A percentile compares a stretch with the other conserved stretches of the same genome.
Conservation (phyloP, 495 filamentous ascomycete genomes). For the Annulohypoxylon bovei region DNA sequence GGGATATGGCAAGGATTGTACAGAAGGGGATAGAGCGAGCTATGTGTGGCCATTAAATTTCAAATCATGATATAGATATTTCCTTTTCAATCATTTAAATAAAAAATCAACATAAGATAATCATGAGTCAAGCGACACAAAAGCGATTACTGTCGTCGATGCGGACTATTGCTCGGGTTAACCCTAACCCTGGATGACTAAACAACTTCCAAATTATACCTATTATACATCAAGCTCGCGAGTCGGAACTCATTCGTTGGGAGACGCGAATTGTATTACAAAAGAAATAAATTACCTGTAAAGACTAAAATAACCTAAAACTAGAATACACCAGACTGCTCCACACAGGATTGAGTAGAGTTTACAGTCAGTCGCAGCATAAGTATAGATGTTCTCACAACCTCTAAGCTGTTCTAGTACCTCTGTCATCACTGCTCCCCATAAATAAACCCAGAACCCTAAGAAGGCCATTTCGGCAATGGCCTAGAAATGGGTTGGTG, state of each 20-base stretch:
- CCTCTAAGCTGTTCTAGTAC: not conserved
- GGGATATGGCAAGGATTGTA: not conserved
- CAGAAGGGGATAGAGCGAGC: constrained; percentile 5
- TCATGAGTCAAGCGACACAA: too few relatives aligned
- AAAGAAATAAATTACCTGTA: not conserved
- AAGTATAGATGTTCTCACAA: not conserved
- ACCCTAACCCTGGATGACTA: too few relatives aligned
- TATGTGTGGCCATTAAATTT: not conserved
- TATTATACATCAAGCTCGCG: not conserved
- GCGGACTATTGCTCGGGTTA: too few relatives aligned
- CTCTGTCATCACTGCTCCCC: not conserved
- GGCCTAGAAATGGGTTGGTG: not conserved
- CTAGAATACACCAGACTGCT: not conserved
- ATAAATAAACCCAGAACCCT: not conserved
- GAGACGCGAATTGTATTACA: not conserved
- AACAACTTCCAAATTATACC: too few relatives aligned
- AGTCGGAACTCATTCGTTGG: too few relatives aligned
- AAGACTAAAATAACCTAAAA: not conserved
- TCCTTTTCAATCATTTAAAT: too few relatives aligned
- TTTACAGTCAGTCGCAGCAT: not conserved
- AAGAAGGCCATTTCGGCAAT: constrained; percentile 1
- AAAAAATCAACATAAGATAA: too few relatives aligned
- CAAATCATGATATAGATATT: too few relatives aligned
- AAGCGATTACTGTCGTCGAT: too few relatives aligned
- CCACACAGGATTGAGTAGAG: not conserved